Base-by-base conservation (phyloP, 2,329 filamentous ascomycete genomes). In the Akanthomyces muscarius region DNA sequence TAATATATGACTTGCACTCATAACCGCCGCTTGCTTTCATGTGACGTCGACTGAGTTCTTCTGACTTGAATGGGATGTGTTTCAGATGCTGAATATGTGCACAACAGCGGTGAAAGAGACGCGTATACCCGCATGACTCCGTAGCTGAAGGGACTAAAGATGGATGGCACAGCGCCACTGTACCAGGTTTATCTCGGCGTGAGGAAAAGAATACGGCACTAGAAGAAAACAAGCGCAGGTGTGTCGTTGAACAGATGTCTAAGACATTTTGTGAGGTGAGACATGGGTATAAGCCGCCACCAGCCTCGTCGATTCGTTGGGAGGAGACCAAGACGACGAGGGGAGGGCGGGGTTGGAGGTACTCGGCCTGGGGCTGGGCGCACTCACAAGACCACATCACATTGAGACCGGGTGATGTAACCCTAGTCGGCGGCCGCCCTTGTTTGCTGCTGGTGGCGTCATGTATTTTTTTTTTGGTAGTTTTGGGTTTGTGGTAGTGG, bases 1-100 rank as follows among this genome's bases (percentile, higher is more conserved):
- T 60, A 52, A 51, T 60, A 60, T 30, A 60, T 44, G 30, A 28
- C 44, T 48, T 61, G 50, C 28, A 52, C 23, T 44, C 36, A 48
- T 36, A 11, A 14, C 1, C 21, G 28, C 6, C 2, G 16, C 13
- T 48, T 48, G 8, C 7, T 48, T 28, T 21, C 21, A 16, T 48
- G n/a, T 14, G 23, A 48, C 5, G n/a, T 48, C 6, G 10, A 23
- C 4, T 23, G 8, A 36, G 33, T 11, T 16, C 38, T 16, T 41
- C 10, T 41, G 14, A 41, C 4, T 4, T 16, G 38, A 16, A 48
- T 25, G 45, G 25, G 23, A 18, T 8, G 5, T 28, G 13, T 16
- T 11, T 16, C 23, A 16, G 23, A 3, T 48, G 21, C 7, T 25
- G 13, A 14, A 23, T 47, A 47, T 51, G 48, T 47, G n/a, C n/a